phyloP scores from a whole-genome alignment of 164 flowering plant species.

The Litsea cubeba region DNA sequence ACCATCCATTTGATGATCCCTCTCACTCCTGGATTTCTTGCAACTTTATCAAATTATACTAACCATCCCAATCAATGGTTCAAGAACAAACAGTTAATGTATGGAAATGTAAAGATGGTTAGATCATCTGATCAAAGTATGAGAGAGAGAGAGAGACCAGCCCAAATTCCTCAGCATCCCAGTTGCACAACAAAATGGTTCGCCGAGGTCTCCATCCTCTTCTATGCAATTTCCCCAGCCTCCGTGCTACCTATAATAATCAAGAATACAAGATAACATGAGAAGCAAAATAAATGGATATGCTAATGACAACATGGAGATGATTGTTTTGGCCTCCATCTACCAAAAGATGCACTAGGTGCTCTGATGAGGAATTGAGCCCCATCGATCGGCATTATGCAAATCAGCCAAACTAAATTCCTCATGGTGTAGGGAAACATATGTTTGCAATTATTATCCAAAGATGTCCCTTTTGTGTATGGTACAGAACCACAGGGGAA shows the following conservation, averaged over 20 bases:
- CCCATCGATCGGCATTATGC: no score
- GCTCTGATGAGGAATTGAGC: neutral
- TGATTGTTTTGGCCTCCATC: neutral
- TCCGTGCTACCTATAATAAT: slow-evolving; percentile 42
- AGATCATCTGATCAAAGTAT: neutral
- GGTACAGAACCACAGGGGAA: neutral
- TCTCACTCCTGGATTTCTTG: neutral
- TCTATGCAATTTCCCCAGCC: slow-evolving; percentile 51
- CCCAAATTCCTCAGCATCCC: slow-evolving; percentile 90
- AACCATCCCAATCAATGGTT: neutral
- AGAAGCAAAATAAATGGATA: neutral
- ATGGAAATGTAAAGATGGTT: neutral
- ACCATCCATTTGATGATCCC: neutral
- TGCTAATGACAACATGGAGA: neutral
- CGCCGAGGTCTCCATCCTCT: slow-evolving; percentile 21
- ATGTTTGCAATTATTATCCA: no score
- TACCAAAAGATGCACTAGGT: neutral
- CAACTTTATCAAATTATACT: neutral
- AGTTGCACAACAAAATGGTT: slow-evolving; percentile 68
- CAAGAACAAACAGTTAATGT: neutral
- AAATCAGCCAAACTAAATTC: no score
- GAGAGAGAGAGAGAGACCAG: slow-evolving; percentile 40
- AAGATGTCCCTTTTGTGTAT: neutral
- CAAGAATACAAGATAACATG: neutral
- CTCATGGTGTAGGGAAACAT: no score